Evolutionary conservation across 1,284 basidiomycete species (phyloP).

Genomic region (Boletellus dicymbophilus): DNA sequence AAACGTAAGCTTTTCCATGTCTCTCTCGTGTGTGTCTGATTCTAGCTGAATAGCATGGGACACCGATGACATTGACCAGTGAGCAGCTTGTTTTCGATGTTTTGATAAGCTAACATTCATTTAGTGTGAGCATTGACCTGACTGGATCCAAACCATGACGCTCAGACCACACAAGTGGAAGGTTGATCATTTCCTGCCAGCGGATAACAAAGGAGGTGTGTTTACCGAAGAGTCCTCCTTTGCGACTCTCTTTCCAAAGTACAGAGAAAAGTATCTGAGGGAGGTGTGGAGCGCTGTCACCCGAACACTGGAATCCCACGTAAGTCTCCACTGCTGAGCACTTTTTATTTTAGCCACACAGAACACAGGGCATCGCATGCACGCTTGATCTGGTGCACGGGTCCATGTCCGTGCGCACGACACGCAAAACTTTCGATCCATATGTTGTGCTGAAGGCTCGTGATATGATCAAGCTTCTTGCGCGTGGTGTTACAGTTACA

Average conservation of each 20-base stretch:
- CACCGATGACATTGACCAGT: slow-evolving; percentile 98
- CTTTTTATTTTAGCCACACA: slow-evolving; percentile 2
- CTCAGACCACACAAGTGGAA: slow-evolving; percentile 70
- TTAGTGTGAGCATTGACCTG: slow-evolving; percentile 34
- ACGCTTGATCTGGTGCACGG: slow-evolving; percentile 96
- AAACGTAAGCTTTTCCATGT: slow-evolving; percentile 66
- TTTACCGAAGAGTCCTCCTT: slow-evolving; percentile 97
- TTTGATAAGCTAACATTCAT: slow-evolving; percentile 18
- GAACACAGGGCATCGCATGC: slow-evolving; percentile 78
- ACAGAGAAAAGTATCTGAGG: slow-evolving; percentile 94
- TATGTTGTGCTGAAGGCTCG: slow-evolving; percentile 96
- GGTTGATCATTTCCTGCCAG: slow-evolving; percentile 74
- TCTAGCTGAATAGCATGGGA: slow-evolving; percentile 80
- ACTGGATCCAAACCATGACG: neutral
- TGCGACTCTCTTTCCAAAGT: slow-evolving; percentile 98
- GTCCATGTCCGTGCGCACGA: slow-evolving; percentile 97
- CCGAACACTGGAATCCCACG: slow-evolving; percentile 80
- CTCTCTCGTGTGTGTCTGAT: slow-evolving; percentile 8
- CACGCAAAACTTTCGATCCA: slow-evolving; percentile 96
- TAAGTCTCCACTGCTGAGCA: slow-evolving; percentile 35
- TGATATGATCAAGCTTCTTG: slow-evolving; percentile 94
- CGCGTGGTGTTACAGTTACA: slow-evolving; percentile 82
- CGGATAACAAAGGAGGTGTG: slow-evolving; percentile 79
- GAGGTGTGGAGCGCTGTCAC: slow-evolving; percentile 97
- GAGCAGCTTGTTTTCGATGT: slow-evolving; percentile 37